Conservation (phyloP, 495 filamentous ascomycete genomes). For the Apodospora peruviana region DNA sequence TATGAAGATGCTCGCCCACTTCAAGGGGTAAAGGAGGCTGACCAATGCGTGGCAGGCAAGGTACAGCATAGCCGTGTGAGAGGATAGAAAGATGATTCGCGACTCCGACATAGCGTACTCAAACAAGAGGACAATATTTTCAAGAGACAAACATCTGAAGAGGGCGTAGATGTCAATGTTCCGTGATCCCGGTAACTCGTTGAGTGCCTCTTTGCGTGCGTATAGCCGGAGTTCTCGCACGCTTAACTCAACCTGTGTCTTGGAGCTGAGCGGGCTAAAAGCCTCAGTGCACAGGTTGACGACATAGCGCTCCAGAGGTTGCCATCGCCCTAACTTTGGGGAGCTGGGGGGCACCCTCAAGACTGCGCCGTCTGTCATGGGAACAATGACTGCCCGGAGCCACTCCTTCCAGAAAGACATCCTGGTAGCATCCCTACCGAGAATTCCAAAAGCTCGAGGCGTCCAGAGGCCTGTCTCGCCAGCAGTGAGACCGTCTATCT, state of each 20-base stretch:
- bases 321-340: constrained; percentile 90
- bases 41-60: constrained; percentile 78
- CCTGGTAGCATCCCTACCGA: constrained; percentile 78
- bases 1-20: constrained; percentile 90
- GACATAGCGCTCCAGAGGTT: constrained; percentile 92
- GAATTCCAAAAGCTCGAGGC: constrained; percentile 85
- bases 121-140: constrained; percentile 86
- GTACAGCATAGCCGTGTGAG: constrained; percentile 93
- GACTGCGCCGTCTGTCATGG: constrained; percentile 86
- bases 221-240: constrained; percentile 88
- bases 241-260: constrained; percentile 90
- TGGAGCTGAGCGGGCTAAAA: constrained; percentile 81
- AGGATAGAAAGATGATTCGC: constrained; percentile 91
- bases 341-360: constrained; percentile 81
- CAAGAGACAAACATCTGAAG: constrained; percentile 81
- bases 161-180: constrained; percentile 91
- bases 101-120: constrained; percentile 92
- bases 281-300: constrained; percentile 97
- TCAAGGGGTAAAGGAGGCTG: constrained; percentile 81
- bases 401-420: constrained; percentile 99
- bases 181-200: constrained; percentile 88
- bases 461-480: constrained; percentile 97
- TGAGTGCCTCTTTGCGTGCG: constrained; percentile 85
- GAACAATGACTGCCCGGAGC: constrained; percentile 85
- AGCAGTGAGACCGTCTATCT: constrained; percentile 94